A percentile compares a stretch with the other conserved stretches of the same genome.
These are phyloP conservation scores for Phytophthora colocasiae DNA, from an alignment of 352 stramenopile species.

Conservation along the genomic window DNA sequence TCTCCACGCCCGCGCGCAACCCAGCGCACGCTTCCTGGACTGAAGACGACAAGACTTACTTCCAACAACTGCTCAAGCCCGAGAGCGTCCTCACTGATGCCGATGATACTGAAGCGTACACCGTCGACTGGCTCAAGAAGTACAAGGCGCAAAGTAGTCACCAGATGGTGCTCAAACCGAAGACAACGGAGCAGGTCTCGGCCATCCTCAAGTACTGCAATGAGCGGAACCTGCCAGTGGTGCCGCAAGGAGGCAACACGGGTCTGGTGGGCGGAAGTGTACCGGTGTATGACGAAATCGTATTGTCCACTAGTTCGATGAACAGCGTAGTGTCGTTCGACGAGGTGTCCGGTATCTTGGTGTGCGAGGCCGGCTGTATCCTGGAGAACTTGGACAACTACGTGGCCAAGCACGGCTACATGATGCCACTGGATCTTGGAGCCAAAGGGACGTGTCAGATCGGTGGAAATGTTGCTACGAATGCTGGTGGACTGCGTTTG, in stretches of 20 bases:
- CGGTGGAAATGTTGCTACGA: conserved; percentile 96
- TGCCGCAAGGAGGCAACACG: conserved; percentile 97
- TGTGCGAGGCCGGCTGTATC: conserved; percentile 93
- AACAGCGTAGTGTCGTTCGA: conserved; percentile 94
- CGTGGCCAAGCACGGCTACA: conserved; percentile 79
- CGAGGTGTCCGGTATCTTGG: conserved; percentile 81
- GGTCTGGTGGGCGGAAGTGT: conserved; percentile 95
- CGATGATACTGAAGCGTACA: conserved; percentile 79
- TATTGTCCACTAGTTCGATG: conserved; percentile 93
- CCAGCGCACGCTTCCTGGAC: conserved; percentile 60
- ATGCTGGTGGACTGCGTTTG: conserved; percentile 95
- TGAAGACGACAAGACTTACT: conserved; percentile 68
- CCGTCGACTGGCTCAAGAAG: conserved; percentile 88
- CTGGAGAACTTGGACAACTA: conserved; percentile 93
- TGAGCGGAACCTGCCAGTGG: conserved; percentile 86
- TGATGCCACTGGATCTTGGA: conserved; percentile 96
- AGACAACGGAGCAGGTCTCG: conserved; percentile 89
- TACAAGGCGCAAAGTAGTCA: conserved; percentile 68
- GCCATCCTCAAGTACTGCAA: conserved; percentile 95
- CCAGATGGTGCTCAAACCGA: conserved; percentile 86
- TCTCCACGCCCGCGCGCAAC: conserved; percentile 49
- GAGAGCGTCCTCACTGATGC: conserved; percentile 70
- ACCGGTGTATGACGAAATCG: conserved; percentile 93
- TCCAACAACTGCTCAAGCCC: conserved; percentile 65
- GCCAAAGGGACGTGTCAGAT: conserved; percentile 97